Percentiles rank a stretch among this genome's conserved stretches.
Evolutionary conservation across 805 yeast species (phyloP).

Genomic region (Zygosaccharomyces kombuchaensis): DNA sequence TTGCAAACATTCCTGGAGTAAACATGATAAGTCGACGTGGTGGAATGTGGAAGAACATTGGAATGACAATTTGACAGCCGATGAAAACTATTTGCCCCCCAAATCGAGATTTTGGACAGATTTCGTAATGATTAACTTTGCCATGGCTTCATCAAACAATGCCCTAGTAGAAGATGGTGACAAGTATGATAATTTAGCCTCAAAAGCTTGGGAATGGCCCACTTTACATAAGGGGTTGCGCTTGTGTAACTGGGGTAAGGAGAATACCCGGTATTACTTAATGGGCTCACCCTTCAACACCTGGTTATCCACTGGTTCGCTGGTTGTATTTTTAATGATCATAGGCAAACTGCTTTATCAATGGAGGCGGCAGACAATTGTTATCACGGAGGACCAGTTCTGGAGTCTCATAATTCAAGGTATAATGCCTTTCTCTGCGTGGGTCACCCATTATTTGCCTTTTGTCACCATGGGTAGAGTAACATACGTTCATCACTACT

Average conservation of each 20-base stretch:
- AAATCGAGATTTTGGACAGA: slow-evolving; percentile 73
- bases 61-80: slow-evolving; percentile 54
- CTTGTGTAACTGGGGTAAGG: slow-evolving; percentile 66
- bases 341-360: slow-evolving; percentile 37
- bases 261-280: slow-evolving; percentile 56
- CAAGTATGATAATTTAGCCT: slow-evolving; percentile 65
- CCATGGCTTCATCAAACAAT: slow-evolving; percentile 85
- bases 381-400: slow-evolving; percentile 40
- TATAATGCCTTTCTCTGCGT: slow-evolving; percentile 79
- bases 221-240: slow-evolving; percentile 70
- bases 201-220: slow-evolving; percentile 88
- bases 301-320: slow-evolving; percentile 63
- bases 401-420: slow-evolving; percentile 58
- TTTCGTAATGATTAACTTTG: slow-evolving; percentile 68
- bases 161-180: slow-evolving; percentile 77
- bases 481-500: slow-evolving; percentile 92
- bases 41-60: slow-evolving; percentile 77
- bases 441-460: slow-evolving; percentile 87
- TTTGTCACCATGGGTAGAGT: slow-evolving; percentile 94
- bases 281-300: slow-evolving; percentile 77
- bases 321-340: slow-evolving; percentile 47
- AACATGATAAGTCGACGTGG: slow-evolving; percentile 80
- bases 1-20: slow-evolving; percentile 64
- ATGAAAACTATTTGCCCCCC: slow-evolving; percentile 49
- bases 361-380: slow-evolving; percentile 69